Evolutionary conservation across 1,139 yeast genomes (phyloP), one percentile per base, ranked within the genome.

Genomic region (Nakaseomyces glabratus): DNA sequence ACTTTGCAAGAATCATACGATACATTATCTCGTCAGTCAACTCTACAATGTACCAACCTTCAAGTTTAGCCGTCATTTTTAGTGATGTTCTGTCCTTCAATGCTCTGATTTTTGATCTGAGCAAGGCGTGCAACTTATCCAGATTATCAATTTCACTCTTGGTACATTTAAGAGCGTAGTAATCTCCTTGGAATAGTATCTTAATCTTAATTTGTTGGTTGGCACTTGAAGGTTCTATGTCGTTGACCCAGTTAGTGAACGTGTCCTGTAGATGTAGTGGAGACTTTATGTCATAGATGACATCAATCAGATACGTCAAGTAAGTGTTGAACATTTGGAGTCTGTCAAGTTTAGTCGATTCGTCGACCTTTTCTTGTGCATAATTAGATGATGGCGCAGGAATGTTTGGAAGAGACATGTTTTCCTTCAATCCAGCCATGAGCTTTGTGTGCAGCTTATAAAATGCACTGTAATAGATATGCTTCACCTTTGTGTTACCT

Each of bases 11-110:
- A 26, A 26, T 11, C 30, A 26, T 26, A 18, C 36, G 36, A 30
- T 43, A 46, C 13, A 40, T 36, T 10, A 35, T 37, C 20, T 44
- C 47, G 33, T 38, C 35, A 3, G 44, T 21, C 18, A 46, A 20
- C 13, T 43, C 41, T n/a, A 46, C 38, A 21, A 43, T 44, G 25
- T 46, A 44, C 49, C 48, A 44, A 13, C 47, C 48, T 16, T 43
- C 46, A 5, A 46, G 24, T 22, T 44, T 39, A 3, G 46, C 41
- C 7, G 39, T 37, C 2, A 45, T 28, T 4, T 25, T 33, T 20
- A 11, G 35, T 20, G 22, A 31, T 30, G 12, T 11, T n/a, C 24
- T 33, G 20, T 18, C 11, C 6, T 17, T 20, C 10, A 31, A 31
- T 20, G 20, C 19, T 18, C 35, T 39, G 6, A 37, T 17, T 25